Evolutionary conservation across 371 early-diverging fungal genomes (phyloP).

Genomic region (Dinochytrium kinnereticum): DNA sequence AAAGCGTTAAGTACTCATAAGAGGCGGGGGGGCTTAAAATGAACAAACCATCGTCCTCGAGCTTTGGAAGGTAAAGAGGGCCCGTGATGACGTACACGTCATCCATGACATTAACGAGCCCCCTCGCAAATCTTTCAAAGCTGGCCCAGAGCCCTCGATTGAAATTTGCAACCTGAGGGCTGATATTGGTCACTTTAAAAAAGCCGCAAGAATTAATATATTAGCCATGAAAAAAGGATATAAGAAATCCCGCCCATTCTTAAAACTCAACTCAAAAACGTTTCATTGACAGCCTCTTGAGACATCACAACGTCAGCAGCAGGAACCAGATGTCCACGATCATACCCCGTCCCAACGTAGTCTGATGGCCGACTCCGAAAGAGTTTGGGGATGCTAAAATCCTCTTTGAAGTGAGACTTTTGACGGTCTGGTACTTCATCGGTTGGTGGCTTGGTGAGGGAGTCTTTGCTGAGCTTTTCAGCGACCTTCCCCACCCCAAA

Average conservation of each 20-base stretch:
- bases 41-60: constrained; percentile 34
- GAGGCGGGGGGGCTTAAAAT: neutral
- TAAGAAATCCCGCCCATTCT: neutral
- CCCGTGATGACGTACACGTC: constrained; percentile 48
- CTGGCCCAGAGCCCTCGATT: constrained; percentile 51
- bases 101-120: constrained; percentile 37
- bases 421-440: constrained; percentile 35
- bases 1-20: neutral
- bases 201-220: neutral
- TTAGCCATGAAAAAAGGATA: neutral
- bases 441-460: neutral
- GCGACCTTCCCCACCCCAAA: constrained; percentile 17
- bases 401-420: constrained; percentile 42
- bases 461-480: constrained; percentile 18
- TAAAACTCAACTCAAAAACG: constrained; percentile 34
- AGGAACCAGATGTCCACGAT: constrained; percentile 48
- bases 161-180: constrained; percentile 44
- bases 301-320: constrained; percentile 45
- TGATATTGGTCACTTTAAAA: constrained; percentile 39
- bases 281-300: constrained; percentile 46
- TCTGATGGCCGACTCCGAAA: constrained; percentile 42
- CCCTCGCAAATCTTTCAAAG: constrained; percentile 42
- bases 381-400: constrained; percentile 30
- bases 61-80: constrained; percentile 46
- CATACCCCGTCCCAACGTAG: constrained; percentile 43